phyloP scores from a whole-genome alignment of 768 basidiomycete genomes.

The Lactarius trivialis region DNA sequence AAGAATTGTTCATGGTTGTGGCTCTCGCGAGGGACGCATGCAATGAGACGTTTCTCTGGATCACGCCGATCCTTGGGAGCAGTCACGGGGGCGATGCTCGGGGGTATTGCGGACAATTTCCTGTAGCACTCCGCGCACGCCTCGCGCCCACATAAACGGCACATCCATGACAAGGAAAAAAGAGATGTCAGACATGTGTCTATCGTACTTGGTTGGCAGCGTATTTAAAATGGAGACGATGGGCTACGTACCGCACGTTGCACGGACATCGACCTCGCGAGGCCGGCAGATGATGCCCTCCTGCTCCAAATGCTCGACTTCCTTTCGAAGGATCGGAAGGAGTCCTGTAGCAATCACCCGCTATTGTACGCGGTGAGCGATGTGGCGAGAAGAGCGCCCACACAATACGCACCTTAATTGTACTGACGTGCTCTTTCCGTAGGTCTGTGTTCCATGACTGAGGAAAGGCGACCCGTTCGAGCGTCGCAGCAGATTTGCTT shows the following conservation, averaged over 20 bases:
- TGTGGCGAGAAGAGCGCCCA: constrained; percentile 9
- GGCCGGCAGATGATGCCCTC: constrained; percentile 59
- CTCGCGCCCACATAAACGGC: constrained; percentile 81
- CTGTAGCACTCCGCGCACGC: constrained; percentile 78
- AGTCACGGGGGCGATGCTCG: constrained; percentile 35
- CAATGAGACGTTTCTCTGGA: constrained; percentile 53
- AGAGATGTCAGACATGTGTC: constrained; percentile 92
- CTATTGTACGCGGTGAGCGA: constrained; percentile 32
- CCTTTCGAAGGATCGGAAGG: constrained; percentile 58
- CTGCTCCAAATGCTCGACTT: constrained; percentile 50
- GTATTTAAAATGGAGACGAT: constrained; percentile 4
- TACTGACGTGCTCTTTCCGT: constrained; percentile 47
- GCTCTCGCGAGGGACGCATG: constrained; percentile 46
- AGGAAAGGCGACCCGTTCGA: constrained; percentile 10
- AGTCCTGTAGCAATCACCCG: constrained; percentile 59
- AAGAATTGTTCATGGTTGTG: constrained; percentile 13
- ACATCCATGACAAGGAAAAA: constrained; percentile 86
- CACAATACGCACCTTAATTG: constrained; percentile 41
- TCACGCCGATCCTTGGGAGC: constrained; percentile 19
- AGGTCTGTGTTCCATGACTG: constrained; percentile 9
- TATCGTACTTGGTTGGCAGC: constrained; percentile 30
- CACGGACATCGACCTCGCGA: constrained; percentile 73
- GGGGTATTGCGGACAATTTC: constrained; percentile 49
- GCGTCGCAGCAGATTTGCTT: constrained; percentile 7
- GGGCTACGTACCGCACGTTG: constrained; percentile 63